Percentiles rank a stretch among this genome's conserved stretches.
Evolutionary conservation across 192 early-diverging fungal species (phyloP).

Genomic region (Coemansia umbellata): DNA sequence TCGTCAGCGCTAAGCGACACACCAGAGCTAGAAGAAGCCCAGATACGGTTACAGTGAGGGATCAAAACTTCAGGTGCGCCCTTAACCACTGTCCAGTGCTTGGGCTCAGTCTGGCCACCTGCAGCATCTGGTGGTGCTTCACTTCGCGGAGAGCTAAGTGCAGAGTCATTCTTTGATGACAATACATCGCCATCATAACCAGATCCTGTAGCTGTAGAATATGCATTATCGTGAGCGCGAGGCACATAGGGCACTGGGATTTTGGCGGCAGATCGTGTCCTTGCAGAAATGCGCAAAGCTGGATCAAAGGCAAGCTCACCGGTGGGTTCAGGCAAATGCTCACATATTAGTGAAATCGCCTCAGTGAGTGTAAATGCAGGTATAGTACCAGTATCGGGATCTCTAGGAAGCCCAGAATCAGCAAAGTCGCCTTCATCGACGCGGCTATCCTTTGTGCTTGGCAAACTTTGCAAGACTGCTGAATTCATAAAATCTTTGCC

Average conservation of each 20-base stretch:
- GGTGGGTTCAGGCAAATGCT: slow-evolving; percentile 19
- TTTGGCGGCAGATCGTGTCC: slow-evolving; percentile 18
- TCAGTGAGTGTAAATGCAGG: slow-evolving; percentile 12
- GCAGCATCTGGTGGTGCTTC: background rate
- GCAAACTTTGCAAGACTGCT: slow-evolving; percentile 24
- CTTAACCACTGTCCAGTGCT: slow-evolving; percentile 38
- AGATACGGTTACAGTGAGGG: slow-evolving; percentile 27
- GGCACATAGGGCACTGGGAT: slow-evolving; percentile 1
- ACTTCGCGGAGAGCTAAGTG: background rate
- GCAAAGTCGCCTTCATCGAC: background rate
- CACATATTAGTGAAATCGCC: slow-evolving; percentile 17
- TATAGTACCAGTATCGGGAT: slow-evolving; percentile 10
- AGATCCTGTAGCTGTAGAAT: background rate
- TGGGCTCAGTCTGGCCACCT: background rate
- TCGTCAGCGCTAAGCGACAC: background rate
- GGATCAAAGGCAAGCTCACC: slow-evolving; percentile 41
- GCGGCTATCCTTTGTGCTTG: background rate
- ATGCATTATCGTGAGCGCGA: background rate
- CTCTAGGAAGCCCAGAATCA: slow-evolving; percentile 8
- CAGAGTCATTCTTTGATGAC: background rate
- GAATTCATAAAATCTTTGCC: slow-evolving; percentile 47
- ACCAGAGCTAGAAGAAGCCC: background rate
- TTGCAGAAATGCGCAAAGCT: slow-evolving; percentile 24
- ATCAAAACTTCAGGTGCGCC: slow-evolving; percentile 32
- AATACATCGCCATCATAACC: background rate